phyloP scores from a whole-genome alignment of 805 yeast genomes.

The Kazachstania martiniae region DNA sequence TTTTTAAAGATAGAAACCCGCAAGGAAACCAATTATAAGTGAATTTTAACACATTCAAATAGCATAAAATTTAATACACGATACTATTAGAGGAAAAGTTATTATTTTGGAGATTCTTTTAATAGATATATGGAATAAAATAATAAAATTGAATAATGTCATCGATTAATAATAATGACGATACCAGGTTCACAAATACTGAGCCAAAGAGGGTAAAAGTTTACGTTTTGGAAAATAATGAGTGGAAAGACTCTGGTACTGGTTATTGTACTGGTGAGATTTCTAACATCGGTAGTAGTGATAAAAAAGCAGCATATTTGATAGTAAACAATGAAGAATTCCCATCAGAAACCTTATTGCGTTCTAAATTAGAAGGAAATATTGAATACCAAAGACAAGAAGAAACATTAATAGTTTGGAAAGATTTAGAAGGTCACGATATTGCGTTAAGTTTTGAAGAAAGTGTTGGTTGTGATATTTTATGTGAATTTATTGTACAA shows the following conservation, averaged over 20 bases:
- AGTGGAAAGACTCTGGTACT: conserved; percentile 89
- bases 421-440: conserved; percentile 56
- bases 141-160: not conserved
- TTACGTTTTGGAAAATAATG: conserved; percentile 69
- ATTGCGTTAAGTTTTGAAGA: conserved; percentile 89
- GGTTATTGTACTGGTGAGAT: conserved; percentile 78
- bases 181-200: conserved; percentile 12
- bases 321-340: conserved; percentile 64
- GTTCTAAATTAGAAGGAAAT: conserved; percentile 57
- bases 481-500: conserved; percentile 70
- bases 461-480: conserved; percentile 71
- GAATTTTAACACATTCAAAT: too few relatives aligned
- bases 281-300: not conserved
- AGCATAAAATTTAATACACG: too few relatives aligned
- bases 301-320: conserved; percentile 39
- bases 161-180: not conserved
- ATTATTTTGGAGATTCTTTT: too few relatives aligned
- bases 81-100: too few relatives aligned
- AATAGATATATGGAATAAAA: not conserved
- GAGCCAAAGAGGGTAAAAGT: conserved; percentile 78
- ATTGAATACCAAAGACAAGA: conserved; percentile 89
- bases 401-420: conserved; percentile 91
- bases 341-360: conserved; percentile 46
- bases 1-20: too few relatives aligned
- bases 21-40: too few relatives aligned